Evolutionary conservation across 495 filamentous ascomycete species (phyloP), one percentile per base, ranked within the genome.

Genomic region (Daldinia caldariorum): DNA sequence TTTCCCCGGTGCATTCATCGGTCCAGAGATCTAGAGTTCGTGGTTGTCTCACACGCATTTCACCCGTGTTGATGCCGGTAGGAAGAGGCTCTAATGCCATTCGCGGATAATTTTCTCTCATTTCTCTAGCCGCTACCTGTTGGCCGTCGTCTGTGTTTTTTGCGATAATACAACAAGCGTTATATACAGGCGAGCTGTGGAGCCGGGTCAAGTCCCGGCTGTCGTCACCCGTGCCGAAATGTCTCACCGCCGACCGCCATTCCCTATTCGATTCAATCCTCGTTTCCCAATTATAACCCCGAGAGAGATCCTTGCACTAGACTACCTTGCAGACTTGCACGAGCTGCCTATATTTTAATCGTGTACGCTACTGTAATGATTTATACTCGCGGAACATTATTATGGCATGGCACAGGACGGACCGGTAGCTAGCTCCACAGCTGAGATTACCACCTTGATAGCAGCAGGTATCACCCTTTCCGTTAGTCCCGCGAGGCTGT

Each of bases 401-500:
- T 43, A 61, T 70, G 62, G 66, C 71, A 73, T 50, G 66, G 61
- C 71, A 73, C 41, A 59, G 55, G 63, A 73, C 66, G 62, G 58
- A 62, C 58, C 47, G 66, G 66, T 38, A 66, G 47, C 47, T 67
- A 66, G 67, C 43, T 58, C 51, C 61, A 60, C 37, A 59, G 14
- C 31, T 66, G 9, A 5, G 34, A 35, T 35, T 35, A 35, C 0
- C 34, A 59, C 45, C 67, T 56, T 54, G 53, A 20, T n/a, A 51
- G 31, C 37, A 16, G 37, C 49, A 50, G 37, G 7, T 45, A 31
- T 35, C 38, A 39, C 50, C 41, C 50, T 58, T 70, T 67, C 49
- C 63, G 53, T 58, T 56, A 58, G 41, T 63, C 22, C 49, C 67
- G 49, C 66, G 67, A 73, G 67, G 67, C 71, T 72, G 63, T 59